Evolutionary conservation across 176 grass and related monocot species (phyloP), one percentile per base, ranked within the genome.

Genomic region (Tillandsia leiboldiana): DNA sequence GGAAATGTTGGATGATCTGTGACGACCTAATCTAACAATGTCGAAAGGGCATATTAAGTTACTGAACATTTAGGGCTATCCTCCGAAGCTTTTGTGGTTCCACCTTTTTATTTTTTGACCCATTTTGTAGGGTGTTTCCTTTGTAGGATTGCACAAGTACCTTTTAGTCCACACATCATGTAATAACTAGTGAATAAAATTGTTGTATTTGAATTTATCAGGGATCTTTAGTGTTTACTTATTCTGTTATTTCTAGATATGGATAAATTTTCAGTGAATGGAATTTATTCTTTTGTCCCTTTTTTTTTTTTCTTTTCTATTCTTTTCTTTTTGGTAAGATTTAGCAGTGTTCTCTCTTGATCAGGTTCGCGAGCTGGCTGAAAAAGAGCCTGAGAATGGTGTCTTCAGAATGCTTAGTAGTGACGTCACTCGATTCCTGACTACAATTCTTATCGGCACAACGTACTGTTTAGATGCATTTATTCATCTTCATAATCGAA

Each of bases 361-460:
- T 68, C 73, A 89, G 88, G 76, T 96, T 66, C 83, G 89, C 12
- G 94, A 93, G 50, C 82, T 99, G 29, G 89, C 94, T 72, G 94
- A 99, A 62, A 99, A 99, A 79, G 94, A 99, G 72, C 89, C 87
- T n/a, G 89, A 93, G 74, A 86, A 87, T 63, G 94, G 94, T 70
- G 89, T 99, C 51, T 93, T 99, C 79, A 99, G 69, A 93, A 93
- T 99, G 94, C 94, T 99, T 68, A 82, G 87, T 51, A 81, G 66
- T 82, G 86, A 99, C 73, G 90, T 99, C 42, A 99, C 89, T 79
- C 94, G 94, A 52, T 99, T 93, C 57, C 77, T 93, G 65, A 99
- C 94, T 47, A 99, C 94, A 20, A 99, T 99, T 82, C 89, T 99
- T 69, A 99, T 93, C 73, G 94, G 94, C 75, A 99, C 94, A 53